Conservation (phyloP, 2,329 filamentous ascomycete genomes). For the Ophiostoma sp. region DNA sequence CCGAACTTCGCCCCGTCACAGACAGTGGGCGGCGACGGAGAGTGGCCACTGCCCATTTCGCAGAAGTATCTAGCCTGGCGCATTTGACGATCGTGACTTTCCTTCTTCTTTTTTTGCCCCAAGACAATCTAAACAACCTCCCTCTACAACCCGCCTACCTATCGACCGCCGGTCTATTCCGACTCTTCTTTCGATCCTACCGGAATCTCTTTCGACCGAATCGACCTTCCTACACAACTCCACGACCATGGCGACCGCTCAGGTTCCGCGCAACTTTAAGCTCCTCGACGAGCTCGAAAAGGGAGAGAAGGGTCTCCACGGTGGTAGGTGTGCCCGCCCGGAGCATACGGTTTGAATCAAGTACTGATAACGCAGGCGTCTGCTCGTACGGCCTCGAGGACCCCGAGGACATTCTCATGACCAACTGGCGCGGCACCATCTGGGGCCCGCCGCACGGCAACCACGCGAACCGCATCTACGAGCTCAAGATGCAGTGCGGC, state of each 20-base stretch:
- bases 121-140: neutral
- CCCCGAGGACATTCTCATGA: conserved; percentile 93
- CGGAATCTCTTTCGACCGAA: neutral
- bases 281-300: conserved; percentile 97
- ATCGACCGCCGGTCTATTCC: neutral
- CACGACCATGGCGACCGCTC: conserved; percentile 39
- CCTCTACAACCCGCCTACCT: neutral
- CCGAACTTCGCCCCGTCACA: conserved; percentile 3
- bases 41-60: neutral
- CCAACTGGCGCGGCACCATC: conserved; percentile 98
- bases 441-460: conserved; percentile 86
- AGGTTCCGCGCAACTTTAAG: conserved; percentile 93
- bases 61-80: neutral
- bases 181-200: neutral
- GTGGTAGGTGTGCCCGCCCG: conserved; percentile 56
- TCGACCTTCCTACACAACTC: neutral
- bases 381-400: conserved; percentile 97
- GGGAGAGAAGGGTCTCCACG: conserved; percentile 94
- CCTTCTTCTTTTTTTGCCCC: neutral
- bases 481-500: conserved; percentile 94
- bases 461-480: conserved; percentile 99
- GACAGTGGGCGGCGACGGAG: conserved; percentile 1
- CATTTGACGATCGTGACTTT: neutral
- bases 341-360: neutral
- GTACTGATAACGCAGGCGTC: conserved; percentile 64